Percentiles rank a stretch among this genome's conserved stretches.
These are phyloP conservation scores for Baudoinia panamericana DNA, from an alignment of 495 filamentous ascomycete genomes.

Conservation along the genomic window DNA sequence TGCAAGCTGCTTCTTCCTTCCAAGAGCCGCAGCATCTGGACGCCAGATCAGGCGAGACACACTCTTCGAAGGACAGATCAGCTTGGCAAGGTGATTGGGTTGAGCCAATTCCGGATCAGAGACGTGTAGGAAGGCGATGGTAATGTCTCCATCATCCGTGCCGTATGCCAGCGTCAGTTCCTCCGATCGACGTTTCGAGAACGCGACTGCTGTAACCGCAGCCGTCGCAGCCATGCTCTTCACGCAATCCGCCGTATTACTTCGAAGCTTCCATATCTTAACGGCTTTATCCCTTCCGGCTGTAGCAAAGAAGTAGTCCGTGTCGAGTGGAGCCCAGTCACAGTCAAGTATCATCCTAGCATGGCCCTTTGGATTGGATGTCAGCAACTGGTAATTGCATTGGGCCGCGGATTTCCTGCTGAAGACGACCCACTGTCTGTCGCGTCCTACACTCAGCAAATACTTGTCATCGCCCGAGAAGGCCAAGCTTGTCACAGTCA, in stretches of 20 bases:
- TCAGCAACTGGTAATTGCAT: slow-evolving; percentile 38
- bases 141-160: slow-evolving; percentile 40
- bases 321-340: slow-evolving; percentile 54
- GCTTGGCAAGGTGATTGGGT: not conserved
- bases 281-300: slow-evolving; percentile 76
- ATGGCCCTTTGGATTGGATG: slow-evolving; percentile 71
- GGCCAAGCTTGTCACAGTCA: slow-evolving; percentile 67
- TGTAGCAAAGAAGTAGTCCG: slow-evolving; percentile 56
- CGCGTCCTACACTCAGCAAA: slow-evolving; percentile 78
- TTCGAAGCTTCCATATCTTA: slow-evolving; percentile 54
- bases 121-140: not conserved
- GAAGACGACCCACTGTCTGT: slow-evolving; percentile 82
- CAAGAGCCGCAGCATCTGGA: not conserved
- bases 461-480: slow-evolving; percentile 64
- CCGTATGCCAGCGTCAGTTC: slow-evolving; percentile 55
- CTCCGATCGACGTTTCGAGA: slow-evolving; percentile 33
- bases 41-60: slow-evolving; percentile 4
- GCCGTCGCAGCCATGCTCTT: slow-evolving; percentile 41
- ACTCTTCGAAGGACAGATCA: slow-evolving; percentile 1
- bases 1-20: not conserved
- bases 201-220: slow-evolving; percentile 68
- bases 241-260: slow-evolving; percentile 34
- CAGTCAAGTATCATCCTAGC: slow-evolving; percentile 78
- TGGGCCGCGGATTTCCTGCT: slow-evolving; percentile 32
- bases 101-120: not conserved